Evolutionary conservation across 148 eudicot species (phyloP).

Genomic region (Persicaria tinctoria): DNA sequence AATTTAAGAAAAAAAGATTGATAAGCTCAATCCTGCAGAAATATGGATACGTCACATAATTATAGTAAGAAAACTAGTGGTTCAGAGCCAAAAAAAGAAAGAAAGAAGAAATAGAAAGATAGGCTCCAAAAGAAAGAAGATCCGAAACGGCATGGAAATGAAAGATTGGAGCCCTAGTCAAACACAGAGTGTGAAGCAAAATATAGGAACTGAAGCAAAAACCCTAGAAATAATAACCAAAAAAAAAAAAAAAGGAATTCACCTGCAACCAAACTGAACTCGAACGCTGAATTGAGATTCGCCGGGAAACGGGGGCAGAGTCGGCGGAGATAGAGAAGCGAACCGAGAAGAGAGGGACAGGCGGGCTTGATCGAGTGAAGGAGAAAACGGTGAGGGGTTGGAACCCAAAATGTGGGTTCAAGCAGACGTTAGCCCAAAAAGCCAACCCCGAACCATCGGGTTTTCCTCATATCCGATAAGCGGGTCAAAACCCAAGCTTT

Average conservation of each 20-base stretch:
- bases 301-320: not conserved
- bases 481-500: not conserved
- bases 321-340: conserved; percentile 3
- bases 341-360: not conserved
- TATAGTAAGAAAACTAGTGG: not conserved
- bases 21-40: not conserved
- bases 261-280: not conserved
- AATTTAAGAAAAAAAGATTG: not conserved
- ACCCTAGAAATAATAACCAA: not conserved
- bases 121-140: not conserved
- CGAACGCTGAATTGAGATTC: not conserved
- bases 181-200: not conserved
- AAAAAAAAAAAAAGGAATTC: not conserved
- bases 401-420: not conserved
- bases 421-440: not conserved
- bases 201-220: not conserved
- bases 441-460: not conserved
- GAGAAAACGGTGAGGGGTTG: not conserved
- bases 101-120: not conserved
- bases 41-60: not conserved
- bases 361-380: not conserved
- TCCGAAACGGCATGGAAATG: not conserved
- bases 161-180: not conserved
- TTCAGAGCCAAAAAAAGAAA: too few relatives aligned
- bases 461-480: not conserved